Evolutionary conservation across 73 alveolate genomes (phyloP), one percentile per base, ranked within the genome.

Genomic region (Paramecium primaurelia): DNA sequence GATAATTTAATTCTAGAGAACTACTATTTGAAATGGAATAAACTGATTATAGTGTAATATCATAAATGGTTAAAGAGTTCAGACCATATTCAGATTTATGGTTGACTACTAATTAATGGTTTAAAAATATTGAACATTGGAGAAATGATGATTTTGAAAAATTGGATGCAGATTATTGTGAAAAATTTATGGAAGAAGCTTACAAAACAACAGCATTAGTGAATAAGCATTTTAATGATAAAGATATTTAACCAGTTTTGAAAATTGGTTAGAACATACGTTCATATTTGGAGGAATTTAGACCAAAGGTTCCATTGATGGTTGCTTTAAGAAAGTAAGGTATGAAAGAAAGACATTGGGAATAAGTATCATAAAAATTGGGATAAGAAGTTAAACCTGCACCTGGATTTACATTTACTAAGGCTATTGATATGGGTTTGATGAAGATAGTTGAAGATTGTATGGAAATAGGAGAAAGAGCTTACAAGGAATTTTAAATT

Each of bases 291-390:
- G 99, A 97, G 60, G 97, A 96, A 44, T 97, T 96, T 93, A 97
- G 96, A 83, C 99, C 99, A 68, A 93, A 94, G 60, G 99, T 97
- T 4, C 98, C 97, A 38, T 94, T 97, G 28, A 98, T 98, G 71
- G 97, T 97, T 11, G 99, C 99, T 38, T 92, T 97, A 59, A 93
- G 98, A 38, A 96, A 98, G 38, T 96, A 98, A 64, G 99, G 99
- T 47, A 97, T 97, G 98, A 97, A 97, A 88, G 99, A 98, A 71
- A 93, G 99, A 80, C 99, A 98, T 97, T 98, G 99, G 99, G 99
- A 97, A 87, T 96, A 97, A 95, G 97, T 98, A 25, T 96, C 99
- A 20, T 95, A 95, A 30, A 97, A 97, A 85, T 98, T 98, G 25
- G 99, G 99, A 7, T 96, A 97, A 80, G 99, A 98, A 86, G 97